Conservation (phyloP, 1,284 basidiomycete genomes). For the Trametes hirsuta region DNA sequence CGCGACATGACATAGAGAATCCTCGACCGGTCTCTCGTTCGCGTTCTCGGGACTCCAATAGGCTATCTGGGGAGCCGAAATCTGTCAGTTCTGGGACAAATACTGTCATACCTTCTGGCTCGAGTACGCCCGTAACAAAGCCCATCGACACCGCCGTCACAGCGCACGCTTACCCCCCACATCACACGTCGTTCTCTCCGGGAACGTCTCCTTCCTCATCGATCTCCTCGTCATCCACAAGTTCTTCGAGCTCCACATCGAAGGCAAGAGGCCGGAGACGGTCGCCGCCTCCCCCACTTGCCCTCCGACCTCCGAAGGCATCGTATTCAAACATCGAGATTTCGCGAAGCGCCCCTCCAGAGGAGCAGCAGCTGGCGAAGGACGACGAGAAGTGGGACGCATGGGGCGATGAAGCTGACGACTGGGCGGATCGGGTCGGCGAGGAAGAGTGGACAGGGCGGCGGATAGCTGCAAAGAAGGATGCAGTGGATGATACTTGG, state of each 20-base stretch:
- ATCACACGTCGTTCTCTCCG: conserved; percentile 33
- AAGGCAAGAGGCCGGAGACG: conserved; percentile 34
- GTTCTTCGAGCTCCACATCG: conserved; percentile 35
- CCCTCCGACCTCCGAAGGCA: conserved; percentile 33
- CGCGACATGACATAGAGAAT: conserved; percentile 51
- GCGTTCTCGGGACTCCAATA: conserved; percentile 37
- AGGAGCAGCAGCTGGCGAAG: conserved; percentile 10
- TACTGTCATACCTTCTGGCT: conserved; percentile 30
- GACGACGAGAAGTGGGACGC: conserved; percentile 48
- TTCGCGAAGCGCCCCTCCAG: conserved; percentile 20
- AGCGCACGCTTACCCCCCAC: conserved; percentile 66
- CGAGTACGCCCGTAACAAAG: conserved; percentile 39
- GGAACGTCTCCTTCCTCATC: conserved; percentile 15
- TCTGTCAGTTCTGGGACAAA: conserved; percentile 33
- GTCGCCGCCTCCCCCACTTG: conserved; percentile 45
- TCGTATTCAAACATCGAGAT: conserved; percentile 24
- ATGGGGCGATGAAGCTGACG: conserved; percentile 56
- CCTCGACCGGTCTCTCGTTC: conserved; percentile 36
- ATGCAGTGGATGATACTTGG: conserved; percentile 33
- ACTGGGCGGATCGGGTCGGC: conserved; percentile 55
- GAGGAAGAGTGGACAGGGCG: conserved; percentile 53
- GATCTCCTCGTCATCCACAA: conserved; percentile 43
- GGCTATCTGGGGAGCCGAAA: conserved; percentile 37
- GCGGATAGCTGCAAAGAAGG: conserved; percentile 43
- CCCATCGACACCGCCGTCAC: conserved; percentile 34